Evolutionary conservation across 768 basidiomycete genomes (phyloP).

Genomic region (Rhizopogon roseolus): DNA sequence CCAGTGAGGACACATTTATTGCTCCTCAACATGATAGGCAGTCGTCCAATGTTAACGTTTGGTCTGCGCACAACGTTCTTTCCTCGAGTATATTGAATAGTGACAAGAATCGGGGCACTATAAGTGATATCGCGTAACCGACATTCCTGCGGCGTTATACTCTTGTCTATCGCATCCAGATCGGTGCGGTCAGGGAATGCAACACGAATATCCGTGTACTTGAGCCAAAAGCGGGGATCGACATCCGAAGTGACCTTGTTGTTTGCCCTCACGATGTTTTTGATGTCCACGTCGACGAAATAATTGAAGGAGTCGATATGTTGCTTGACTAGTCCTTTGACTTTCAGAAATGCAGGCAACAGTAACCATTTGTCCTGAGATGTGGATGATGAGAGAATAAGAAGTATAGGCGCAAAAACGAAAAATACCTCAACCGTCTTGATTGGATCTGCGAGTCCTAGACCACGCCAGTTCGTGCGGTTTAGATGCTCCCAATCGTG

Average conservation of each 20-base stretch:
- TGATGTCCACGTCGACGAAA: conserved; percentile 96
- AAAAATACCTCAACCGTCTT: conserved; percentile 83
- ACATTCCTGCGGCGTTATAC: conserved; percentile 95
- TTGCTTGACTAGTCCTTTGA: conserved; percentile 98
- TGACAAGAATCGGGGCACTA: conserved; percentile 87
- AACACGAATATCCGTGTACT: conserved; percentile 93
- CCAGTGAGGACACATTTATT: conserved; percentile 90
- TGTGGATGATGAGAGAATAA: conserved; percentile 1
- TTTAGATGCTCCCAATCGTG: conserved; percentile 58
- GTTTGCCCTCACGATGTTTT: conserved; percentile 92
- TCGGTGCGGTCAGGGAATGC: conserved; percentile 91
- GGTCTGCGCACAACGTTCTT: conserved; percentile 78
- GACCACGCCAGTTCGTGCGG: conserved; percentile 62
- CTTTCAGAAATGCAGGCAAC: conserved; percentile 92
- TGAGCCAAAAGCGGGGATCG: conserved; percentile 94
- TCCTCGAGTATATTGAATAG: conserved; percentile 91
- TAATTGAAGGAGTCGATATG: conserved; percentile 99
- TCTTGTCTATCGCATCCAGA: conserved; percentile 68
- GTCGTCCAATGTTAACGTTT: conserved; percentile 82
- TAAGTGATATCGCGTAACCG: conserved; percentile 94
- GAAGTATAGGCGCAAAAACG: conserved; percentile 1
- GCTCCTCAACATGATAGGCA: conserved; percentile 96
- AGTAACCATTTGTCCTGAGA: conserved; percentile 96
- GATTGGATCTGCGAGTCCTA: conserved; percentile 83
- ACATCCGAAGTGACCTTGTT: conserved; percentile 94